A percentile compares a stretch with the other conserved stretches of the same genome.
These are phyloP conservation scores for Nothophaeocryptopus gaeumannii DNA, from an alignment of 2,329 filamentous ascomycete species.

Conservation along the genomic window DNA sequence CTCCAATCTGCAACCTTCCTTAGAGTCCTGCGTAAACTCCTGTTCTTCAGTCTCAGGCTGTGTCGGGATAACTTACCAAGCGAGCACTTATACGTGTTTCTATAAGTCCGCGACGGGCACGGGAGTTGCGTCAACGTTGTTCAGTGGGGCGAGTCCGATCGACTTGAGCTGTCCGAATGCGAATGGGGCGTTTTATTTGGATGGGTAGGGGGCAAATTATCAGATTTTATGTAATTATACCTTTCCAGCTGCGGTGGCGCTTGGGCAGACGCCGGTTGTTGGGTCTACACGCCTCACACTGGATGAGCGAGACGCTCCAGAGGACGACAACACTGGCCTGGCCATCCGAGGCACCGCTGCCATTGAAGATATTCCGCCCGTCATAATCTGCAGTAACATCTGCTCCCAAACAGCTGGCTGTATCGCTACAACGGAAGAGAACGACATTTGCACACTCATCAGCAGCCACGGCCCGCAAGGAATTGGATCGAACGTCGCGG, in stretches of 20 bases:
- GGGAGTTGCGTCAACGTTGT: background rate
- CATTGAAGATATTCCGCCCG: background rate
- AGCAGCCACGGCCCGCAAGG: constrained; percentile 13
- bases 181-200: constrained; percentile 23
- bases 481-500: constrained; percentile 14
- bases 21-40: constrained; percentile 25
- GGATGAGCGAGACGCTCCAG: background rate
- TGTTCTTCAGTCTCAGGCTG: constrained; percentile 24
- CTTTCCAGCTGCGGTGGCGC: constrained; percentile 17
- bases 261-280: constrained; percentile 7
- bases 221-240: constrained; percentile 28
- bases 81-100: constrained; percentile 16
- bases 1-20: constrained; percentile 14
- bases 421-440: constrained; percentile 17
- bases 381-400: constrained; percentile 21
- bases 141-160: constrained; percentile 12
- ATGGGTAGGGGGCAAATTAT: constrained; percentile 26
- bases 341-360: background rate
- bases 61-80: constrained; percentile 18
- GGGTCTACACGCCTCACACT: background rate
- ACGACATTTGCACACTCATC: constrained; percentile 20
- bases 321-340: background rate
- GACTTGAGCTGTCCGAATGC: constrained; percentile 27
- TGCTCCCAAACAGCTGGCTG: constrained; percentile 21
- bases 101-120: constrained; percentile 20